Conservation (phyloP, 2,329 filamentous ascomycete species). For the Calonectria hawksworthii region DNA sequence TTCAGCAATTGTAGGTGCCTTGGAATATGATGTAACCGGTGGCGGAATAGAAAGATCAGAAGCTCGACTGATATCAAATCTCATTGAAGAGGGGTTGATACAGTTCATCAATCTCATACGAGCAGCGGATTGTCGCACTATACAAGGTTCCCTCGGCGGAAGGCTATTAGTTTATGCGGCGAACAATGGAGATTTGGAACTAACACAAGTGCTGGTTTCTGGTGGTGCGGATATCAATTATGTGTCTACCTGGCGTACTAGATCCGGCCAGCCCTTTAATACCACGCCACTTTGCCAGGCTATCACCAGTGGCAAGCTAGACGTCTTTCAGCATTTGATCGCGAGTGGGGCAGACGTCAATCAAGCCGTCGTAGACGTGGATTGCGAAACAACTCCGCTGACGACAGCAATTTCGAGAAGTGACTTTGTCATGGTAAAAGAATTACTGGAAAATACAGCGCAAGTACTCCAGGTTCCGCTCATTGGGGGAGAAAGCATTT, state of each 20-base stretch:
- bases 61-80: background rate
- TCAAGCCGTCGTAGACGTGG: too few species aligned
- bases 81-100: background rate
- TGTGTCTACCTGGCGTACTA: too few species aligned
- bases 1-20: background rate
- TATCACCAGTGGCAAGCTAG: background rate
- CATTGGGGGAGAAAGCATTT: background rate
- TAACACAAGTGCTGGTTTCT: background rate
- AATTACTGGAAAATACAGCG: background rate
- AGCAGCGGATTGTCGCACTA: background rate
- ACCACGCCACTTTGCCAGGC: background rate
- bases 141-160: background rate
- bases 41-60: too few species aligned
- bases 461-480: background rate
- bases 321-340: background rate
- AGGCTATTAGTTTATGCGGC: background rate
- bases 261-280: too few species aligned
- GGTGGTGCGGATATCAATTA: background rate
- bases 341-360: background rate
- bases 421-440: background rate
- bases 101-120: background rate
- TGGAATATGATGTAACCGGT: too few species aligned
- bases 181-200: background rate
- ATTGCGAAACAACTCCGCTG: too few species aligned
- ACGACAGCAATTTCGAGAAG: background rate